These are phyloP conservation scores for Neurospora crassa DNA, from an alignment of 2,329 filamentous ascomycete genomes.

Conservation along the genomic window DNA sequence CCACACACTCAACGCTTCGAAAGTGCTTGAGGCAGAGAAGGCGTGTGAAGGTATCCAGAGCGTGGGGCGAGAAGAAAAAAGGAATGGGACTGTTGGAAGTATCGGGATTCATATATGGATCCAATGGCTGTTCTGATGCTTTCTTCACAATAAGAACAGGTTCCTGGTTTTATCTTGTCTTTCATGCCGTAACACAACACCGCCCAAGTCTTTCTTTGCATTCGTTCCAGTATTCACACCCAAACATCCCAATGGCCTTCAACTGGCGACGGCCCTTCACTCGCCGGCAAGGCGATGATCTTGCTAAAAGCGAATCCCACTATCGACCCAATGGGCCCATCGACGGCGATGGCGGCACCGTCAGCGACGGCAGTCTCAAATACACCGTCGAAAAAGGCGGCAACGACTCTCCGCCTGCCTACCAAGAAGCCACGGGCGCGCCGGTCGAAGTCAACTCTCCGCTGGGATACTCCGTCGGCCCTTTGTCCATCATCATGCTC, in stretches of 20 bases:
- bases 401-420: constrained; percentile 38
- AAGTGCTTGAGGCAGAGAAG: neutral
- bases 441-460: constrained; percentile 50
- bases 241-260: constrained; percentile 6
- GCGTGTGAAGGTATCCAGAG: neutral
- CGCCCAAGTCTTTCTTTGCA: neutral
- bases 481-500: constrained; percentile 46
- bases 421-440: constrained; percentile 51
- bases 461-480: constrained; percentile 49
- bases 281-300: neutral
- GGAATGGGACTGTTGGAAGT: neutral
- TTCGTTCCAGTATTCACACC: neutral
- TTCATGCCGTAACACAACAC: neutral
- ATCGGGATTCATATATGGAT: neutral
- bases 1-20: neutral
- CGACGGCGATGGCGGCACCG: neutral
- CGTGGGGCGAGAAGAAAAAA: neutral
- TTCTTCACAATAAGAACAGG: neutral
- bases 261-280: constrained; percentile 14
- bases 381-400: constrained; percentile 17
- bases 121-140: neutral
- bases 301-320: neutral
- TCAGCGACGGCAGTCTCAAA: constrained; percentile 16
- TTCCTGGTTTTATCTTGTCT: neutral
- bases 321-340: neutral